A percentile compares a stretch with the other conserved stretches of the same genome.
Evolutionary conservation across 768 basidiomycete genomes (phyloP).

Genomic region (Leccinum olivaceopallidum): DNA sequence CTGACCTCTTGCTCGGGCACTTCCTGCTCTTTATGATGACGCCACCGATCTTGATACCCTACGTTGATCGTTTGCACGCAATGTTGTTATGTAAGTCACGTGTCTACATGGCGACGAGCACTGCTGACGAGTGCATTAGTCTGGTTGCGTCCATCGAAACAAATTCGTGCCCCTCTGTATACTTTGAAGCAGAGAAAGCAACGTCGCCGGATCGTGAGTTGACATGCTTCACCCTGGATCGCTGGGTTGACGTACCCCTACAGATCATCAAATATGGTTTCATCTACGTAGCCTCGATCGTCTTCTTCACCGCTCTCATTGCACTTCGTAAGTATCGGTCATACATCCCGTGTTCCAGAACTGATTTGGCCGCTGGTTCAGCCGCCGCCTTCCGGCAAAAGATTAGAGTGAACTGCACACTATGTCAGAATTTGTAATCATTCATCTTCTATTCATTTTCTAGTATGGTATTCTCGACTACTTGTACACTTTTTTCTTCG

Average conservation of each 20-base stretch:
- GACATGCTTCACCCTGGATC: neutral
- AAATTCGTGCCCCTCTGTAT: constrained; percentile 91
- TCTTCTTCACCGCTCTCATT: constrained; percentile 74
- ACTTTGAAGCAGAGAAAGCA: constrained; percentile 87
- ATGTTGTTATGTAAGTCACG: constrained; percentile 72
- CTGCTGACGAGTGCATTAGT: constrained; percentile 47
- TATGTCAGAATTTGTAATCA: constrained; percentile 67
- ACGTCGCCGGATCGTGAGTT: constrained; percentile 83
- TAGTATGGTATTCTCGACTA: constrained; percentile 23
- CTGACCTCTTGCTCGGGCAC: constrained; percentile 88
- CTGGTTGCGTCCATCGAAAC: constrained; percentile 94
- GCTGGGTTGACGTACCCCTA: constrained; percentile 11
- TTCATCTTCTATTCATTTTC: constrained; percentile 31
- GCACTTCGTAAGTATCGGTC: constrained; percentile 62
- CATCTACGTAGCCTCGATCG: constrained; percentile 68
- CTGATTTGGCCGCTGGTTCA: constrained; percentile 25
- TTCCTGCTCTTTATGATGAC: constrained; percentile 89
- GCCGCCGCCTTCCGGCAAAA: constrained; percentile 62
- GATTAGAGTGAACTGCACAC: constrained; percentile 60
- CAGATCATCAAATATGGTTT: constrained; percentile 84
- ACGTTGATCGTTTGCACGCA: constrained; percentile 88
- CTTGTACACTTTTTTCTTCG: constrained; percentile 25
- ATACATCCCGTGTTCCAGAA: neutral
- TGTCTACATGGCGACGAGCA: constrained; percentile 9
- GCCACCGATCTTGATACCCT: constrained; percentile 86